These are phyloP conservation scores for Tolypocladium paradoxum DNA, from an alignment of 2,329 filamentous ascomycete species.

Conservation along the genomic window DNA sequence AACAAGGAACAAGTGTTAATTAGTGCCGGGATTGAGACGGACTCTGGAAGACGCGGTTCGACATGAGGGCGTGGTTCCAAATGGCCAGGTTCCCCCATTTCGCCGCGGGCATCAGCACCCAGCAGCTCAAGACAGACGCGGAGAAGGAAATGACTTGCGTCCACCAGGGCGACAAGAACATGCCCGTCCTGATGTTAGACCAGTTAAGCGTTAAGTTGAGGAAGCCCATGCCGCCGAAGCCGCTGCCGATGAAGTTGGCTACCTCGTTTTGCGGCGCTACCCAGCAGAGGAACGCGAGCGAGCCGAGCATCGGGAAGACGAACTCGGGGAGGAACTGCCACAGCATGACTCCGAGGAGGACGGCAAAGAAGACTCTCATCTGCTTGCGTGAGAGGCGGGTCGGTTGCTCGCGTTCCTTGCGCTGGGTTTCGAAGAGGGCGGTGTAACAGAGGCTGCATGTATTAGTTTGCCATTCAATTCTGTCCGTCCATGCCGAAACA, in stretches of 20 bases:
- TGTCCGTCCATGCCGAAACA: not conserved
- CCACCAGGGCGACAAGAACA: slow-evolving; percentile 48
- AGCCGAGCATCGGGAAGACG: slow-evolving; percentile 47
- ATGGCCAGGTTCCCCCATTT: slow-evolving; percentile 45
- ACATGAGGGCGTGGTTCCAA: slow-evolving; percentile 45
- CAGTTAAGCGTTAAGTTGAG: slow-evolving; percentile 50
- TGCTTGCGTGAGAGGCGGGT: slow-evolving; percentile 38
- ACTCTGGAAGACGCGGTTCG: slow-evolving; percentile 39
- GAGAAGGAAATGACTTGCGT: slow-evolving; percentile 45
- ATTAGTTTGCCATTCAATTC: not conserved
- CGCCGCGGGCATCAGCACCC: slow-evolving; percentile 46
- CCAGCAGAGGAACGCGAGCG: slow-evolving; percentile 53
- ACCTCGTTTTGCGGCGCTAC: slow-evolving; percentile 45
- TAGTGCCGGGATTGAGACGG: not conserved
- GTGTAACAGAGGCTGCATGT: slow-evolving; percentile 35
- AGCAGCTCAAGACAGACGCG: slow-evolving; percentile 45
- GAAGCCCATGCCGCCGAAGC: slow-evolving; percentile 52
- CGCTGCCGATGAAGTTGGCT: slow-evolving; percentile 50
- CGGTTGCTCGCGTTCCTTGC: slow-evolving; percentile 38
- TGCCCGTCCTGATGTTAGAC: slow-evolving; percentile 45
- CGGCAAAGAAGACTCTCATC: slow-evolving; percentile 45
- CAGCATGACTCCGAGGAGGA: slow-evolving; percentile 38
- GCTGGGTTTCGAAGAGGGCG: slow-evolving; percentile 47
- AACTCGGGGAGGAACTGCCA: slow-evolving; percentile 56
- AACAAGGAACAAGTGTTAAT: not conserved